Conservation (phyloP, 306 rosid genomes). For the Macrotyloma uniflorum region DNA sequence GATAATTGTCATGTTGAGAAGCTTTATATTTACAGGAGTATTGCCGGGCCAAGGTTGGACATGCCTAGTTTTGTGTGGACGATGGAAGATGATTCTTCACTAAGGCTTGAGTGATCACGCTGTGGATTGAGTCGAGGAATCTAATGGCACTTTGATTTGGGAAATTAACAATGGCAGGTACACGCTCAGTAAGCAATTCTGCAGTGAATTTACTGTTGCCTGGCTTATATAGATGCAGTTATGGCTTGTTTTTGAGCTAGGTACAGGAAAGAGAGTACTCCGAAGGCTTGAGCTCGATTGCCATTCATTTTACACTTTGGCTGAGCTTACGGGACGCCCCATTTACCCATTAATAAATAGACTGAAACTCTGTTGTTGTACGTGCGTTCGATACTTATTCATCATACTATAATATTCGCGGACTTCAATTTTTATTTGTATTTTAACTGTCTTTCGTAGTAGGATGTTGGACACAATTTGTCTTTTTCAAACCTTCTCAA, state of each 20-base stretch:
- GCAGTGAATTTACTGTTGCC: conserved; percentile 40
- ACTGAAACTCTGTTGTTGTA: conserved; percentile 47
- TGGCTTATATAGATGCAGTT: conserved; percentile 53
- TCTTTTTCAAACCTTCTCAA: conserved; percentile 33
- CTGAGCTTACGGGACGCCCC: conserved; percentile 66
- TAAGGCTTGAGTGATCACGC: conserved; percentile 45
- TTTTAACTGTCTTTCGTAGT: conserved; percentile 42
- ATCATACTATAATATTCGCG: conserved; percentile 48
- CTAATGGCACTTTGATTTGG: background rate
- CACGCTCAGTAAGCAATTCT: conserved; percentile 47
- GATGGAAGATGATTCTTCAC: conserved; percentile 60
- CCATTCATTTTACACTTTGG: conserved; percentile 77
- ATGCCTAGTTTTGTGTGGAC: conserved; percentile 85
- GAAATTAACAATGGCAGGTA: conserved; percentile 51
- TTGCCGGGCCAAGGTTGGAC: conserved; percentile 81
- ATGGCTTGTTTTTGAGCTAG: conserved; percentile 48
- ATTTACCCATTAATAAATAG: conserved; percentile 49
- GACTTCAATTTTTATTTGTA: conserved; percentile 48
- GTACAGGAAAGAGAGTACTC: conserved; percentile 41
- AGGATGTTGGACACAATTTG: conserved; percentile 46
- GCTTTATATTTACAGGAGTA: conserved; percentile 77
- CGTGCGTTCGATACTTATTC: conserved; percentile 45
- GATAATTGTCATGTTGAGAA: conserved; percentile 83
- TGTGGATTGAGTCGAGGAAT: background rate
- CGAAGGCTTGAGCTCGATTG: conserved; percentile 59